Percentiles rank a stretch among this genome's conserved stretches.
phyloP scores from a whole-genome alignment of 257 asterid species.

The Marsdenia floribunda region DNA sequence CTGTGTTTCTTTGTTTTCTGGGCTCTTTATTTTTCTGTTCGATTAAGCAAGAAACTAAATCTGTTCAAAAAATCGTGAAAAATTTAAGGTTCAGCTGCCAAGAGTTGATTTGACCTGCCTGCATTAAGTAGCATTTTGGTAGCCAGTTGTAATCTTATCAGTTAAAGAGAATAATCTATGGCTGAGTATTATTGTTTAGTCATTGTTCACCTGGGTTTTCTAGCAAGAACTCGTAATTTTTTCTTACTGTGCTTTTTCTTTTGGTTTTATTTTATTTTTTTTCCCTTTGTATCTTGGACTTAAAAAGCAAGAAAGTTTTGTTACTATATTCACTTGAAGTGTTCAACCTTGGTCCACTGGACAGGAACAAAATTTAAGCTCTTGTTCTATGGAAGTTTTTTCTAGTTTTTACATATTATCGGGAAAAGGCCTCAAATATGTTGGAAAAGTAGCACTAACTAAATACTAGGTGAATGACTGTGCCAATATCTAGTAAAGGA shows the following conservation, averaged over 20 bases:
- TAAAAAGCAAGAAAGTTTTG: neutral
- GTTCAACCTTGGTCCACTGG: neutral
- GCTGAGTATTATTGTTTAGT: neutral
- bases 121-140: neutral
- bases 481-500: neutral
- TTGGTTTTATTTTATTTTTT: too few species aligned
- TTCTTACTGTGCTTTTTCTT: neutral
- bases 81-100: neutral
- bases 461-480: neutral
- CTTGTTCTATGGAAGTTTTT: too few species aligned
- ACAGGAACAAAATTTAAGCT: too few species aligned
- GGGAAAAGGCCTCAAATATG: neutral
- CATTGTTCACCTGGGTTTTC: neutral
- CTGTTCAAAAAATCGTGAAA: neutral
- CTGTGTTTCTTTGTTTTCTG: neutral
- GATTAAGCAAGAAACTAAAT: neutral
- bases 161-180: neutral
- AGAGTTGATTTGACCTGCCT: neutral
- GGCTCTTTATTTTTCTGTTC: neutral
- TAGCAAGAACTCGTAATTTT: neutral
- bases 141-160: neutral
- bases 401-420: too few species aligned
- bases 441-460: neutral
- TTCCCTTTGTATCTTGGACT: neutral
- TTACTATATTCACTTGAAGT: neutral